Evolutionary conservation across 2,329 filamentous ascomycete genomes (phyloP).

Genomic region (Diplodia intermedia): DNA sequence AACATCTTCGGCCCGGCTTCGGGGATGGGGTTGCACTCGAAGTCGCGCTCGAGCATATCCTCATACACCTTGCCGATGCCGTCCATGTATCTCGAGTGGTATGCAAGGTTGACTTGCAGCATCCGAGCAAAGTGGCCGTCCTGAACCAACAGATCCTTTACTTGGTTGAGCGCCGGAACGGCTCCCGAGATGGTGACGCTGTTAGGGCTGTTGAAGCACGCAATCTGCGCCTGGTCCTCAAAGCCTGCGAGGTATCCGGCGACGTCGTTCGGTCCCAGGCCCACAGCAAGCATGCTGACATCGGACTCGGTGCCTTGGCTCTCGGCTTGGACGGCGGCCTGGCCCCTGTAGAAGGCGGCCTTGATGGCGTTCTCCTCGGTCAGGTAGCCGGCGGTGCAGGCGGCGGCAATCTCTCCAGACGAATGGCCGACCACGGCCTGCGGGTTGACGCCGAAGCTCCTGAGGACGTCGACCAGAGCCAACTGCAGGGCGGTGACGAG

Average conservation of each 20-base stretch:
- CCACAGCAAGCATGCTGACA: conserved; percentile 4
- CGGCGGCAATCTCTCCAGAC: conserved; percentile 33
- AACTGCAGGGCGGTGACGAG: conserved; percentile 32
- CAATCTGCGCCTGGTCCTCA: conserved; percentile 9
- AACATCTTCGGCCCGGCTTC: conserved; percentile 7
- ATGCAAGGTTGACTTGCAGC: conserved; percentile 40
- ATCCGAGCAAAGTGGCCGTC: conserved; percentile 1
- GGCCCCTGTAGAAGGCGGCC: conserved; percentile 32
- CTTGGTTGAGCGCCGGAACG: background rate
- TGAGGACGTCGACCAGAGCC: conserved; percentile 26
- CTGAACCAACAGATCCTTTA: conserved; percentile 6
- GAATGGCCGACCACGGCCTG: conserved; percentile 31
- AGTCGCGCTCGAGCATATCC: conserved; percentile 12
- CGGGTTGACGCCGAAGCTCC: conserved; percentile 10
- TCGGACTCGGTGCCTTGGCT: conserved; percentile 12
- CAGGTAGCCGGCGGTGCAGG: conserved; percentile 28
- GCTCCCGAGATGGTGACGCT: conserved; percentile 41
- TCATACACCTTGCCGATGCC: conserved; percentile 38
- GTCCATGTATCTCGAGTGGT: conserved; percentile 43
- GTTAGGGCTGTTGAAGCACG: conserved; percentile 37
- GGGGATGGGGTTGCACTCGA: background rate
- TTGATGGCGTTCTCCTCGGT: conserved; percentile 19
- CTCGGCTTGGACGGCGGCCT: conserved; percentile 32
- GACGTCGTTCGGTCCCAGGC: conserved; percentile 18
- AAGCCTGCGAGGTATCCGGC: background rate